Evolutionary conservation across 1,284 basidiomycete genomes (phyloP).

Genomic region (Pisolithus thermaeus): DNA sequence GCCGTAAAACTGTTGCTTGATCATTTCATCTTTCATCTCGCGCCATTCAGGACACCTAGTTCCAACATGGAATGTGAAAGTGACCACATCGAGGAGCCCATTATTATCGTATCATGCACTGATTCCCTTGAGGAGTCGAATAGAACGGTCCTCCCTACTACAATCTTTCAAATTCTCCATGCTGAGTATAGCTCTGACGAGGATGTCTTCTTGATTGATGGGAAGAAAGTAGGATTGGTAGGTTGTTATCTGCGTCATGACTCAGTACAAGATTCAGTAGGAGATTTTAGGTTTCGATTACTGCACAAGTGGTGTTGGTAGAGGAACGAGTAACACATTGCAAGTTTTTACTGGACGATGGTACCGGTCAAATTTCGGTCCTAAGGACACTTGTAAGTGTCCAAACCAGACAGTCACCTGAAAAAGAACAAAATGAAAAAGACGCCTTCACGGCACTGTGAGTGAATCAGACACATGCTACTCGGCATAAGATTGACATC

Average conservation of each 20-base stretch:
- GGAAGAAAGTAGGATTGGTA: constrained; percentile 11
- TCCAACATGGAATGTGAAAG: constrained; percentile 11
- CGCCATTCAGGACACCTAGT: not conserved
- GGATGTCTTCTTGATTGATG: constrained; percentile 11
- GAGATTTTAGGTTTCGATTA: constrained; percentile 15
- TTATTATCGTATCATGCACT: not conserved
- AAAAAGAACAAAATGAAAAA: constrained; percentile 13
- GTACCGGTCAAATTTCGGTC: constrained; percentile 24
- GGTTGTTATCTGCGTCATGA: constrained; percentile 4
- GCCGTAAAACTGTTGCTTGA: no score
- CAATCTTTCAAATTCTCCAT: constrained; percentile 20
- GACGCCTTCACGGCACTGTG: constrained; percentile 10
- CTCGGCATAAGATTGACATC: not conserved
- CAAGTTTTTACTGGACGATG: constrained; percentile 22
- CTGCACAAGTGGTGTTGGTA: constrained; percentile 18
- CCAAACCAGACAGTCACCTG: not conserved
- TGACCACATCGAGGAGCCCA: constrained; percentile 3
- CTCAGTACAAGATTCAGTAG: no score
- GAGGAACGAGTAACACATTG: not conserved
- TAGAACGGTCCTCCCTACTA: constrained; percentile 14
- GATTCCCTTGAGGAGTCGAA: constrained; percentile 4
- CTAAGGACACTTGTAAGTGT: constrained; percentile 2
- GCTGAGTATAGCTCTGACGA: constrained; percentile 9
- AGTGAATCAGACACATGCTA: constrained; percentile 1
- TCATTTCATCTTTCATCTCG: not conserved